These are phyloP conservation scores for Pezicula carpinea DNA, from an alignment of 2,329 filamentous ascomycete species.

Conservation along the genomic window DNA sequence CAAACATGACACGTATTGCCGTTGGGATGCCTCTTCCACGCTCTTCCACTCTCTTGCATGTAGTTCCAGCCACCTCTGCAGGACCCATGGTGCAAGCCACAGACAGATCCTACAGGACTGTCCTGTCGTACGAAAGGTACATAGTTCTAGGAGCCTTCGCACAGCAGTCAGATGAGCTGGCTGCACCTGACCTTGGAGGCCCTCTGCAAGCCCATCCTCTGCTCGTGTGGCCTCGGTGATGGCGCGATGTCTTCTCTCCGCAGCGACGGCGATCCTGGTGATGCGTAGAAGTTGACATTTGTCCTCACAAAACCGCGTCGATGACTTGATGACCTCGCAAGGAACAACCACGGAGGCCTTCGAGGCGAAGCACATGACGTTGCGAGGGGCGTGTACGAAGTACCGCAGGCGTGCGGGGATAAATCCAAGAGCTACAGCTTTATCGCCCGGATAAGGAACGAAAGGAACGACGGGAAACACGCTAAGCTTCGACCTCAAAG, in stretches of 20 bases:
- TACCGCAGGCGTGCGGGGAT: too few relatives aligned
- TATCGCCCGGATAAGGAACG: background rate
- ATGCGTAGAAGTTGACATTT: background rate
- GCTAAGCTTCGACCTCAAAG: background rate
- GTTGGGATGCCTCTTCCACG: too few relatives aligned
- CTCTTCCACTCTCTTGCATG: too few relatives aligned
- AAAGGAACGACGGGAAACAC: background rate
- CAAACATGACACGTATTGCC: too few relatives aligned
- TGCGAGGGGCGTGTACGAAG: too few relatives aligned
- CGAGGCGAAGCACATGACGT: too few relatives aligned
- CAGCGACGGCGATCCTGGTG: background rate
- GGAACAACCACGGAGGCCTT: too few relatives aligned
- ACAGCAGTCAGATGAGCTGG: background rate
- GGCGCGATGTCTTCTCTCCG: background rate
- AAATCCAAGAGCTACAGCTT: background rate
- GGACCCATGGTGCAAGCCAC: background rate
- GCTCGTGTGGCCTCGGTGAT: background rate
- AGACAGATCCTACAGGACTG: background rate
- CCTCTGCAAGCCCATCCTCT: background rate
- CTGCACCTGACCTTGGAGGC: constrained; percentile 6
- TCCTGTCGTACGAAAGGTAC: too few relatives aligned
- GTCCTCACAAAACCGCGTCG: too few relatives aligned
- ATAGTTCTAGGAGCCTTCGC: too few relatives aligned
- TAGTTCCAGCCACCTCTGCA: constrained; percentile 2
- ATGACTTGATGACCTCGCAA: too few relatives aligned